Percentiles rank a stretch among this genome's conserved stretches.
Evolutionary conservation across 345 rosid genomes (phyloP).

Genomic region (Turnera subulata): DNA sequence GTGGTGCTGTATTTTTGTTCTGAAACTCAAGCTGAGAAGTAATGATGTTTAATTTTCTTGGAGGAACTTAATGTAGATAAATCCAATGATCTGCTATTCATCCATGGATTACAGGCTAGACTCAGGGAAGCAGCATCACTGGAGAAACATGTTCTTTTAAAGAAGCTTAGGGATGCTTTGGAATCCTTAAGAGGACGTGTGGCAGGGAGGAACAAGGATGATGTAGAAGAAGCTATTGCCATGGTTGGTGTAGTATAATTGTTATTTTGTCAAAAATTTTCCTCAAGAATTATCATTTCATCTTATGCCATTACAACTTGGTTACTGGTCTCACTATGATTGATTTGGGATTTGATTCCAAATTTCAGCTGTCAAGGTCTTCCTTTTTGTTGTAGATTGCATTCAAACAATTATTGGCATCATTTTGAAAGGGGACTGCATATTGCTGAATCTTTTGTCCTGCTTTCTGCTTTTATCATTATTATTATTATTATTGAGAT

Average conservation of each 20-base stretch:
- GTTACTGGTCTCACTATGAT: no score
- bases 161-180: constrained; percentile 93
- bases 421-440: no score
- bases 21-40: constrained; percentile 5
- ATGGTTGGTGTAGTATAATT: constrained; percentile 53
- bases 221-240: constrained; percentile 86
- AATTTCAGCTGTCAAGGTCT: not conserved
- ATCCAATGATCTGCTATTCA: constrained; percentile 4
- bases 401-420: not conserved
- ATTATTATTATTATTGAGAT: no score
- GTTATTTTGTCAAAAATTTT: not conserved
- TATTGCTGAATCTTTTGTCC: no score
- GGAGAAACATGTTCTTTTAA: constrained; percentile 95
- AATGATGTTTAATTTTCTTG: not conserved
- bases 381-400: not conserved
- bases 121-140: constrained; percentile 86
- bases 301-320: no score
- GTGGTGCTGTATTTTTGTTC: not conserved
- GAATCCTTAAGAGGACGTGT: constrained; percentile 89
- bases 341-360: not conserved
- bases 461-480: no score
- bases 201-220: constrained; percentile 90
- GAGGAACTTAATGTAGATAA: not conserved
- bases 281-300: not conserved
- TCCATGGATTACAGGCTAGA: constrained; percentile 62